Base-by-base conservation (phyloP, 345 rosid genomes). In the Lepidium sativum region DNA sequence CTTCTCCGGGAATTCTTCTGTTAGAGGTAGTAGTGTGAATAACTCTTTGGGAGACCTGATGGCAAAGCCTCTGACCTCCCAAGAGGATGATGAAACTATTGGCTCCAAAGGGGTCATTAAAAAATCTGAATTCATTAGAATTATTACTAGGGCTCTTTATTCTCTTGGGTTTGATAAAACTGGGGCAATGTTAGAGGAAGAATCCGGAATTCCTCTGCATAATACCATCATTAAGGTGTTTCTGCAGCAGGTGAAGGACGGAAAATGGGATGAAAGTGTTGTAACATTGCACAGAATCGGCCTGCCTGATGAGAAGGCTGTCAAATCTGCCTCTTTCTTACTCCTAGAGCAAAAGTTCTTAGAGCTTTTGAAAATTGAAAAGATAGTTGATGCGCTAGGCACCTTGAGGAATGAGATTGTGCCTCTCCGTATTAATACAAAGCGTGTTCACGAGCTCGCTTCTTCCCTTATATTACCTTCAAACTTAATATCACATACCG, bases 61-160 rank as follows among this genome's bases (percentile, higher is more conserved):
- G 90, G 86, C 95, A 54, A 67, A 81, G 78, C 86, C 85, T 63
- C 74, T 84, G 40, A 68, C 77, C 79, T 86, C 87, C 80, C 84
- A 82, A 75, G 81, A 76, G 78, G 85, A 83, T 54, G 77, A 49
- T 8, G 86, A 81, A 60, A 75, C 75, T 25, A 54, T 84, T 31
- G 90, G 88, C 39, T 77, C 82, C 32, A 79, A 81, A 71, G 85
- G 86, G 41, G 81, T 83, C 61, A 80, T 87, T 39, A 87, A 72
- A 62, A 82, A 67, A 71, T 70, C 78, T 21, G 88, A 87, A 68
- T 87, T 84, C 39, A 54, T 87, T 68, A 81, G 77, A 59, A 77
- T 82, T 34, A 82, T 87, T 60, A 76, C 83, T 60, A 83, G 71
- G 54, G 83, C 94, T 15, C 80, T 87, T 31, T 83, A 84, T 68